phyloP scores from a whole-genome alignment of 352 stramenopile genomes.

The Lagenidium giganteum region DNA sequence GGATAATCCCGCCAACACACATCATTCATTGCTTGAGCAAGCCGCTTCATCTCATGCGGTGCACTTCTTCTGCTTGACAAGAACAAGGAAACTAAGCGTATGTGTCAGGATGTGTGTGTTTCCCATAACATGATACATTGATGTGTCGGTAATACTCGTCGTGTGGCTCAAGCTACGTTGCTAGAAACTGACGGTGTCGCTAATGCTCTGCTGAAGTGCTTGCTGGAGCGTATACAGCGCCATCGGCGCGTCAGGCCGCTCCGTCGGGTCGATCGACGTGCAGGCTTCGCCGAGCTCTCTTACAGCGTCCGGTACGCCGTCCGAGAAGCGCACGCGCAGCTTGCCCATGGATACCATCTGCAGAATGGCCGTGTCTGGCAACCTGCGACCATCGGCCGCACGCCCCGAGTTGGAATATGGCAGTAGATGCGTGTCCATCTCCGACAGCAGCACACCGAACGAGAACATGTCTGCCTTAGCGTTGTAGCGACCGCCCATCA shows the following conservation, averaged over 20 bases:
- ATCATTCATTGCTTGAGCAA: no score
- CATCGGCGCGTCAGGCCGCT: constrained; percentile 25
- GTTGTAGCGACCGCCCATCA: constrained; percentile 16
- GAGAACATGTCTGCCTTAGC: constrained; percentile 32
- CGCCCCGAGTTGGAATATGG: constrained; percentile 12
- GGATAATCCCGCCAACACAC: no score
- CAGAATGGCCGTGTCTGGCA: constrained; percentile 18
- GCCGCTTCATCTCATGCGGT: no score
- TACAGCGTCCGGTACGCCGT: background rate
- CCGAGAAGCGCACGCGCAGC: constrained; percentile 17
- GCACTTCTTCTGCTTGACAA: no score
- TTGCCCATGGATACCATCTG: constrained; percentile 27
- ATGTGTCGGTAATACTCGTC: no score
- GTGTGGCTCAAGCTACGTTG: no score
- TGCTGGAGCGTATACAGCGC: no score
- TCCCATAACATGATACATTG: no score
- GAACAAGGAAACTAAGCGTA: no score
- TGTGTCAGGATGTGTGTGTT: no score
- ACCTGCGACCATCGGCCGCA: background rate
- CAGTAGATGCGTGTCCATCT: constrained; percentile 18
- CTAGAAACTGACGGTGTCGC: no score
- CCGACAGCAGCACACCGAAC: constrained; percentile 34
- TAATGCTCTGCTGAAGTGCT: no score
- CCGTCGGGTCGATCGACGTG: constrained; percentile 18
- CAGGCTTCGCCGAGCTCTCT: constrained; percentile 18